These are phyloP conservation scores for Neckera pumila DNA, from an alignment of 225 moss, liverwort and hornwort species.

Conservation along the genomic window DNA sequence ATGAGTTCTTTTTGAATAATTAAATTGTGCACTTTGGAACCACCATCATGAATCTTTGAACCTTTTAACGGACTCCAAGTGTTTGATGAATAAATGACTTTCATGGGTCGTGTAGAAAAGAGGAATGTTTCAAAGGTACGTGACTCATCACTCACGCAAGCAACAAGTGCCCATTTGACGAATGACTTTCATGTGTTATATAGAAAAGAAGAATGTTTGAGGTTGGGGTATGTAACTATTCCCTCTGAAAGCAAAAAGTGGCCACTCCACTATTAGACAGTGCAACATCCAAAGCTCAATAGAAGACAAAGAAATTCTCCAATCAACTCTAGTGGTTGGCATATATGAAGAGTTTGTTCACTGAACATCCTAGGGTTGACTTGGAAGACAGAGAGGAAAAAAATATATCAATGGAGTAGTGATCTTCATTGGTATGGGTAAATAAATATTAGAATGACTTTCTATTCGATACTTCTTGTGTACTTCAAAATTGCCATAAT, in stretches of 20 bases:
- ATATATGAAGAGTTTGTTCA: neutral
- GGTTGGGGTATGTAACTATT: too few relatives aligned
- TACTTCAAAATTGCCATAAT: neutral
- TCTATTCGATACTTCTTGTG: neutral
- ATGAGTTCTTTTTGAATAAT: neutral
- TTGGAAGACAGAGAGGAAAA: too few relatives aligned
- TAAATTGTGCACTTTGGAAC: neutral
- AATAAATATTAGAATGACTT: neutral
- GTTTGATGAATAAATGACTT: neutral
- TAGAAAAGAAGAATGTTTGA: neutral
- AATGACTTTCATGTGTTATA: neutral
- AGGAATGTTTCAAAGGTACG: neutral
- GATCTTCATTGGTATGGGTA: neutral
- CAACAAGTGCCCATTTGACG: neutral
- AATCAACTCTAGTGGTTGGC: neutral
- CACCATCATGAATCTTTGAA: neutral
- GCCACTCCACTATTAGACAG: neutral
- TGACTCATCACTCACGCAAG: neutral
- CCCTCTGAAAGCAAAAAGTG: neutral
- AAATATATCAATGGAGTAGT: too few relatives aligned
- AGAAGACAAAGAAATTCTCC: neutral
- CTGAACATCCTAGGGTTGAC: fast-evolving
- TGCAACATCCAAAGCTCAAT: neutral
- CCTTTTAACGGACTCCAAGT: neutral
- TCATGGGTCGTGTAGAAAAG: neutral